Evolutionary conservation across 208 protist species (phyloP).

Genomic region (Trypanosoma brucei): DNA sequence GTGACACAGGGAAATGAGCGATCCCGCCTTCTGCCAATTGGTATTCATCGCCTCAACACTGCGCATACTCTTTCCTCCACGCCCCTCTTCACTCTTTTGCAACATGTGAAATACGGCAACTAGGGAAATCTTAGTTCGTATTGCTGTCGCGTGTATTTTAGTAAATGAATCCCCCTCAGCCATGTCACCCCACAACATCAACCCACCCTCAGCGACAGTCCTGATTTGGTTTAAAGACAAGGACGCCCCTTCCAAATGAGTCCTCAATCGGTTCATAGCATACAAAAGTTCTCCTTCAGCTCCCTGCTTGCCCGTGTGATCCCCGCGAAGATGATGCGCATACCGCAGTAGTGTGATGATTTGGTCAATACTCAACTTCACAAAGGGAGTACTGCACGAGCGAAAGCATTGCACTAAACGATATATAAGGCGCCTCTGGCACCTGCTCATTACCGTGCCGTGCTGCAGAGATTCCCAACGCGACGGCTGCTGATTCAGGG

Average conservation of each 20-base stretch:
- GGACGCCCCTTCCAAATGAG: not conserved
- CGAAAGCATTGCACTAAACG: no score
- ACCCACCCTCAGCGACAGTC: slow-evolving; percentile 2
- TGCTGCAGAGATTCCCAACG: no score
- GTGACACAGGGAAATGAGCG: no score
- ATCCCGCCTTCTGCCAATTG: no score
- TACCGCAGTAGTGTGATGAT: not conserved
- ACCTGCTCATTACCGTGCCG: no score
- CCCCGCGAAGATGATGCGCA: not conserved
- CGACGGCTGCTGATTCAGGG: no score
- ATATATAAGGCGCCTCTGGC: no score
- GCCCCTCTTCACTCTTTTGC: not conserved
- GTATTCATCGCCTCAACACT: no score
- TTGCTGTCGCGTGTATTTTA: not conserved
- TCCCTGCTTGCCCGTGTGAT: not conserved
- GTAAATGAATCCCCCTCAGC: not conserved
- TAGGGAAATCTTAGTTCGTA: not conserved
- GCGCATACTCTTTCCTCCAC: no score
- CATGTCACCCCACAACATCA: slow-evolving; percentile 1
- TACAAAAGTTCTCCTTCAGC: not conserved
- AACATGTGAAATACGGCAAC: slow-evolving; percentile 3
- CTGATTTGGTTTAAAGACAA: slow-evolving; percentile 4
- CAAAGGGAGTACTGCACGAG: no score
- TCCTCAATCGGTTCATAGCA: slow-evolving; percentile 2
- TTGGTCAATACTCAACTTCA: no score